Percentiles rank a stretch among this genome's conserved stretches.
Evolutionary conservation across 106 monocot genomes (phyloP).

Genomic region (Iris macrosiphon): DNA sequence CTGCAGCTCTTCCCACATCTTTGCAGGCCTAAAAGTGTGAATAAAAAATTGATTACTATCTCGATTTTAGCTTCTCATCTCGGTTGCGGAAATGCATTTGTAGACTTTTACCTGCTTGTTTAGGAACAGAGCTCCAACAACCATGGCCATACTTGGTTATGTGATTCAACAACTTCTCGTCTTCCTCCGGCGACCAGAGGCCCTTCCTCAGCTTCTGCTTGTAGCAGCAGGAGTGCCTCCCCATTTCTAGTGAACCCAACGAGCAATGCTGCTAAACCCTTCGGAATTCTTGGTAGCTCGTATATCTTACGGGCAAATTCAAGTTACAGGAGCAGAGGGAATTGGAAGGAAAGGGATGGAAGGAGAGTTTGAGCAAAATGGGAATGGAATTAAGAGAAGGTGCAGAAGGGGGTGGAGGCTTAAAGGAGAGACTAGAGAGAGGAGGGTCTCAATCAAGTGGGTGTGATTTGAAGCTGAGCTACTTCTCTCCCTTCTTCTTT

Average conservation of each 20-base stretch:
- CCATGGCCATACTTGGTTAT: slow-evolving; percentile 33
- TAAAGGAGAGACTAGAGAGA: not conserved
- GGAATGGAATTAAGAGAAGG: not conserved
- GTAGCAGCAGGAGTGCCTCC: slow-evolving; percentile 36
- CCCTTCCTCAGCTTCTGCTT: slow-evolving; percentile 43
- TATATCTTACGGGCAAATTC: not conserved
- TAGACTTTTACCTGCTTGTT: slow-evolving; percentile 29
- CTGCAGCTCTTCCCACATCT: slow-evolving; percentile 98
- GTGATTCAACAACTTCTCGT: slow-evolving; percentile 32
- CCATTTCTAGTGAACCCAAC: slow-evolving; percentile 9
- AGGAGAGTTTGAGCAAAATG: not conserved
- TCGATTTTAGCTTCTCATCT: not conserved
- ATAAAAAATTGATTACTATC: not conserved
- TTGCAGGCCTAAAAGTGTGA: slow-evolving; percentile 34
- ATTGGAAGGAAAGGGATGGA: slow-evolving; percentile 9
- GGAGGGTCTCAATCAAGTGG: slow-evolving; percentile 28
- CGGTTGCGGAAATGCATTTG: slow-evolving; percentile 9
- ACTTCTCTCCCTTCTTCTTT: slow-evolving; percentile 3
- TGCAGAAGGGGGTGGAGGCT: not conserved
- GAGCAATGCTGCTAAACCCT: too few species aligned
- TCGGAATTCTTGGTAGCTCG: too few species aligned
- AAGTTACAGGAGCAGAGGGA: not conserved
- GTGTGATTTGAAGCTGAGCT: slow-evolving; percentile 36
- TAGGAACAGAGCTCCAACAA: slow-evolving; percentile 44
- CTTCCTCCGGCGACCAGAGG: slow-evolving; percentile 40